phyloP scores from a whole-genome alignment of 2,329 filamentous ascomycete species.

The Neonectria hederae region DNA sequence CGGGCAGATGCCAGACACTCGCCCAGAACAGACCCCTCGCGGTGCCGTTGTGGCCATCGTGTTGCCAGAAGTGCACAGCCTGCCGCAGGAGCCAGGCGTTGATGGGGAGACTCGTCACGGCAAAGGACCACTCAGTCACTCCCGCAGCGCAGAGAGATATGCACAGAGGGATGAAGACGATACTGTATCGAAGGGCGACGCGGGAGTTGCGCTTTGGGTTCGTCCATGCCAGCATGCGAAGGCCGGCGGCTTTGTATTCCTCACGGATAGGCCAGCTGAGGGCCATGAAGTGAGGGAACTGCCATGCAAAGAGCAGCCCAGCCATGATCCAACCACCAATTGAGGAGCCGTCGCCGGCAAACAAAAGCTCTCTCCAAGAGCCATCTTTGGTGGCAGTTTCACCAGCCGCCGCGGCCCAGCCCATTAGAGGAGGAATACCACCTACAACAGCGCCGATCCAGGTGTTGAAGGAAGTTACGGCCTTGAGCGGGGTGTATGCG shows the following conservation, averaged over 20 bases:
- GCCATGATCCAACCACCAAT: slow-evolving; percentile 91
- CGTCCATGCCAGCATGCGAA: slow-evolving; percentile 83
- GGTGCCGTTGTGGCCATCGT: slow-evolving; percentile 80
- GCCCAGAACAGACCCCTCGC: slow-evolving; percentile 94
- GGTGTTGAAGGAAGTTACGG: slow-evolving; percentile 86
- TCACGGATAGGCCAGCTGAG: slow-evolving; percentile 88
- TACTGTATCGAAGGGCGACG: slow-evolving; percentile 86
- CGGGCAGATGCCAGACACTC: slow-evolving; percentile 94
- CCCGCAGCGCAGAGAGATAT: slow-evolving; percentile 79
- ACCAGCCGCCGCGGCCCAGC: slow-evolving; percentile 94
- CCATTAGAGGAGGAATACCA: slow-evolving; percentile 95
- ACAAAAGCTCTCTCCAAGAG: slow-evolving; percentile 80
- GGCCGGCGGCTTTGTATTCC: slow-evolving; percentile 80
- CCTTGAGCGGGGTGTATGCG: slow-evolving; percentile 92
- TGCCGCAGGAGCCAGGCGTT: slow-evolving; percentile 88
- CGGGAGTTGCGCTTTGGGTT: slow-evolving; percentile 86
- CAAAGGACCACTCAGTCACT: slow-evolving; percentile 87
- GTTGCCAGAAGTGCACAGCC: slow-evolving; percentile 82
- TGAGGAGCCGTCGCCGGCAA: slow-evolving; percentile 68
- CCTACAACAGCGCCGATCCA: slow-evolving; percentile 95
- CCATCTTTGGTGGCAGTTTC: slow-evolving; percentile 82
- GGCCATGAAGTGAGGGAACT: slow-evolving; percentile 98
- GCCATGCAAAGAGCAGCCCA: slow-evolving; percentile 89
- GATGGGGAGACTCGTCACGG: slow-evolving; percentile 80
- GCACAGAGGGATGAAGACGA: slow-evolving; percentile 88